A percentile compares a stretch with the other conserved stretches of the same genome.
These are phyloP conservation scores for Diaporthe sp. DNA, from an alignment of 2,329 filamentous ascomycete species.

Conservation along the genomic window DNA sequence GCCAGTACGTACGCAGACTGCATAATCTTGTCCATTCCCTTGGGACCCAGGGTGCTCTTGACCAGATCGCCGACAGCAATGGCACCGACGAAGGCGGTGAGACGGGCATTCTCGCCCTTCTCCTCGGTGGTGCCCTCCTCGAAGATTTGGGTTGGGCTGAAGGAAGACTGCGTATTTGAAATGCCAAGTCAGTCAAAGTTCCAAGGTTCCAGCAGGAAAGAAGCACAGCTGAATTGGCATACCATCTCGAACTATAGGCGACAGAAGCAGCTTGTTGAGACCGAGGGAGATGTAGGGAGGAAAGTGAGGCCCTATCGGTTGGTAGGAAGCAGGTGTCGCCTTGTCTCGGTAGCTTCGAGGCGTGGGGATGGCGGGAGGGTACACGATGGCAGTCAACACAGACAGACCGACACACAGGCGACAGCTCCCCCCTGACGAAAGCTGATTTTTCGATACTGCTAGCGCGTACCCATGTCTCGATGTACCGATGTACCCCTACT, in stretches of 20 bases:
- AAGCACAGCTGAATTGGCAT: background rate
- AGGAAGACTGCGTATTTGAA: constrained; percentile 58
- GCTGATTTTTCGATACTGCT: constrained; percentile 34
- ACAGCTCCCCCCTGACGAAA: constrained; percentile 24
- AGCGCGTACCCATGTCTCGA: constrained; percentile 25
- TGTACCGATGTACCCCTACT: constrained; percentile 11
- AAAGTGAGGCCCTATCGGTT: background rate
- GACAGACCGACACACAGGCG: constrained; percentile 6
- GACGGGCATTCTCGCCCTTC: constrained; percentile 98
- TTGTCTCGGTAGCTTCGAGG: constrained; percentile 17
- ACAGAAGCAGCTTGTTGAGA: too few species aligned
- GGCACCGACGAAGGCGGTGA: constrained; percentile 97
- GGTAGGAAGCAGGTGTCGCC: background rate
- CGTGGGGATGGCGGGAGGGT: constrained; percentile 20
- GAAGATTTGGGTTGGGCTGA: constrained; percentile 97
- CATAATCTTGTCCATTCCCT: constrained; percentile 99
- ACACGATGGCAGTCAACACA: constrained; percentile 26
- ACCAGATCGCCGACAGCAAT: constrained; percentile 98
- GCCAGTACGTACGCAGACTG: constrained; percentile 82
- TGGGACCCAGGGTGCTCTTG: constrained; percentile 96
- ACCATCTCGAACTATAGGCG: constrained; percentile 29
- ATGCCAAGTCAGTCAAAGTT: constrained; percentile 12
- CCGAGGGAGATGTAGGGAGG: background rate
- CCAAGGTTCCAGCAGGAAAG: background rate
- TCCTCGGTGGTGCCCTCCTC: constrained; percentile 96